Percentiles rank a stretch among this genome's conserved stretches.
These are phyloP conservation scores for Metschnikowia reukaufii DNA, from an alignment of 805 yeast genomes.

Conservation along the genomic window DNA sequence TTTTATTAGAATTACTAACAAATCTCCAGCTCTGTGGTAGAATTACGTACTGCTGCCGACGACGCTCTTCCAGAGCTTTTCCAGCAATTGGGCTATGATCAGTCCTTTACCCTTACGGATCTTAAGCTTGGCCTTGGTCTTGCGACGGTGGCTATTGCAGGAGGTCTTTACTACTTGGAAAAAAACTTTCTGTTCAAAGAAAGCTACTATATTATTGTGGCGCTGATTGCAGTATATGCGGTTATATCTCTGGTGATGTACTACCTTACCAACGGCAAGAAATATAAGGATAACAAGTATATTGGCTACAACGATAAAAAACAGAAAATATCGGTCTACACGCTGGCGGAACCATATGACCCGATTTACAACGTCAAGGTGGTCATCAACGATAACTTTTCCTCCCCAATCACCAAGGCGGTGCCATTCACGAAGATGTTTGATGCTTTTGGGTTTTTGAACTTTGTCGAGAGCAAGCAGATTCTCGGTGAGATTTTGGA, in stretches of 20 bases:
- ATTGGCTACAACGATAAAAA: slow-evolving; percentile 39
- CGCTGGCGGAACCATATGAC: slow-evolving; percentile 42
- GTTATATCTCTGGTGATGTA: slow-evolving; percentile 33
- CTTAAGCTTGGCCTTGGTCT: slow-evolving; percentile 51
- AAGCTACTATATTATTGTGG: slow-evolving; percentile 33
- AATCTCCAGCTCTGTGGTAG: slow-evolving; percentile 42
- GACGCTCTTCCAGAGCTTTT: slow-evolving; percentile 46
- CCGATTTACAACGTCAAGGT: slow-evolving; percentile 44
- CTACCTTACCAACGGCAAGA: slow-evolving; percentile 31
- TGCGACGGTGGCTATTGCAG: slow-evolving; percentile 47
- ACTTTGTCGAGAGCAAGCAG: slow-evolving; percentile 31
- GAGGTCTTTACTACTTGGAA: slow-evolving; percentile 46
- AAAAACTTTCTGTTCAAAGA: slow-evolving; percentile 47
- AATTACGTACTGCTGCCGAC: slow-evolving; percentile 50
- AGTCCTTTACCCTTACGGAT: slow-evolving; percentile 47
- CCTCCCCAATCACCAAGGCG: slow-evolving; percentile 21
- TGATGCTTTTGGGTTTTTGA: slow-evolving; percentile 47
- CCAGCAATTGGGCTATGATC: slow-evolving; percentile 45
- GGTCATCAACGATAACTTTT: slow-evolving; percentile 25
- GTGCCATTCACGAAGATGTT: slow-evolving; percentile 42
- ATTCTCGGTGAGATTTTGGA: slow-evolving; percentile 24
- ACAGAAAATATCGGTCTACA: slow-evolving; percentile 38
- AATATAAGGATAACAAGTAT: slow-evolving; percentile 47
- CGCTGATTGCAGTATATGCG: slow-evolving; percentile 39
- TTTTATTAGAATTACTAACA: slow-evolving; percentile 1